Percentiles rank a stretch among this genome's conserved stretches.
Evolutionary conservation across 2,329 filamentous ascomycete species (phyloP).

Genomic region (Exophiala alcalophila): DNA sequence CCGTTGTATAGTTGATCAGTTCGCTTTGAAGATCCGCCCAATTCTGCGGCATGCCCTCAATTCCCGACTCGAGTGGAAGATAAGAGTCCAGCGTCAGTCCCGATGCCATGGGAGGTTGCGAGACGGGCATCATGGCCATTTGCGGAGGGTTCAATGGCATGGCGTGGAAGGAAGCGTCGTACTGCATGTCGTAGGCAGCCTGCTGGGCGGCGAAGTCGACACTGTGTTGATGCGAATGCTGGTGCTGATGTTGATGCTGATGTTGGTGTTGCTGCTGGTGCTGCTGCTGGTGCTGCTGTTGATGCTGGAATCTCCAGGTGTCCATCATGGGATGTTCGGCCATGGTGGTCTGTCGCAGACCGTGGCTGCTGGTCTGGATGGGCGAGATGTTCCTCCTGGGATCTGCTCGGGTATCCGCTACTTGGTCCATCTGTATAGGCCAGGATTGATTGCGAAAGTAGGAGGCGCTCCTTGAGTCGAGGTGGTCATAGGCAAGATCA

Average conservation of each 20-base stretch:
- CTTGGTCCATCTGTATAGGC: constrained; percentile 44
- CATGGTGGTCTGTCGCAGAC: constrained; percentile 42
- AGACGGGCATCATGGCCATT: constrained; percentile 56
- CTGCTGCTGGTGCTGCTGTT: constrained; percentile 27
- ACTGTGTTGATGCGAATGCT: constrained; percentile 15
- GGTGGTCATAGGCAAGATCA: constrained; percentile 48
- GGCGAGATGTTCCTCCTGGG: constrained; percentile 42
- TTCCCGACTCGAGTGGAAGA: constrained; percentile 47
- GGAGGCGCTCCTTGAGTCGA: constrained; percentile 42
- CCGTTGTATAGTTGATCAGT: constrained; percentile 55
- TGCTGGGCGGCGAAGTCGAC: constrained; percentile 31
- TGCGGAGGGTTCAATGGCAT: constrained; percentile 45
- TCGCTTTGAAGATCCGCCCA: constrained; percentile 78
- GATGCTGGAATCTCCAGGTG: constrained; percentile 47
- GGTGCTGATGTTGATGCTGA: constrained; percentile 27
- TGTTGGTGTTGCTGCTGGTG: constrained; percentile 34
- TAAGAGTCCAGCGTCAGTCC: constrained; percentile 63
- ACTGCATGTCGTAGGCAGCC: constrained; percentile 52
- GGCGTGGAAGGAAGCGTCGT: constrained; percentile 57
- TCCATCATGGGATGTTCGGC: constrained; percentile 46
- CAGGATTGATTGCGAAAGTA: constrained; percentile 45
- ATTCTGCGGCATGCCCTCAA: constrained; percentile 66
- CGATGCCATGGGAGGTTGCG: constrained; percentile 61
- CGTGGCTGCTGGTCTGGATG: constrained; percentile 43
- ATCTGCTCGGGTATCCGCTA: constrained; percentile 34